A percentile compares a stretch with the other conserved stretches of the same genome.
phyloP scores from a whole-genome alignment of 2,329 filamentous ascomycete genomes.

The Trichoderma hamatum region DNA sequence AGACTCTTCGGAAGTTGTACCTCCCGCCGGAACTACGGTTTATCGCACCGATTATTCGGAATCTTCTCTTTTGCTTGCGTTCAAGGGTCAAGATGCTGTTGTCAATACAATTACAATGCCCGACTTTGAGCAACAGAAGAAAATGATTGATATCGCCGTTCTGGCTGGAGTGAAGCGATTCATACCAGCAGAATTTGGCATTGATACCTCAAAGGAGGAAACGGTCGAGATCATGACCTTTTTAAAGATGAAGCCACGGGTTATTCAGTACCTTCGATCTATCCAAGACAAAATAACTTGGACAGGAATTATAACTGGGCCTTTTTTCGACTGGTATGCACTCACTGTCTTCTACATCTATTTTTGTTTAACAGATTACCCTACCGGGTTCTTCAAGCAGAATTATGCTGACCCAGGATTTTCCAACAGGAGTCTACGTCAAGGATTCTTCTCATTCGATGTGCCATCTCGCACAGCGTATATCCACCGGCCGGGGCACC shows the following conservation, averaged over 20 bases:
- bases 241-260: background rate
- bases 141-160: conserved; percentile 11
- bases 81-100: conserved; percentile 5
- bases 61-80: background rate
- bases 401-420: background rate
- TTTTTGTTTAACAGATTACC: background rate
- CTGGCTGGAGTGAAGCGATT: conserved; percentile 3
- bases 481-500: background rate
- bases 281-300: background rate
- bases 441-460: conserved; percentile 12
- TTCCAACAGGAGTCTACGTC: background rate
- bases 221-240: conserved; percentile 5
- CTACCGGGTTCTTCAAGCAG: background rate
- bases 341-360: background rate
- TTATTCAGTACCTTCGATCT: background rate
- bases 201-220: conserved; percentile 8
- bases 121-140: background rate
- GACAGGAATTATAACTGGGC: background rate
- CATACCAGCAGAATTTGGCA: background rate
- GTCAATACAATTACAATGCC: conserved; percentile 17
- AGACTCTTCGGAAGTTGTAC: background rate
- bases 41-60: conserved; percentile 2
- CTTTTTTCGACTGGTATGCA: conserved; percentile 8
- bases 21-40: background rate
- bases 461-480: background rate